phyloP scores from a whole-genome alignment of 257 asterid species.

The Plantago ovata region DNA sequence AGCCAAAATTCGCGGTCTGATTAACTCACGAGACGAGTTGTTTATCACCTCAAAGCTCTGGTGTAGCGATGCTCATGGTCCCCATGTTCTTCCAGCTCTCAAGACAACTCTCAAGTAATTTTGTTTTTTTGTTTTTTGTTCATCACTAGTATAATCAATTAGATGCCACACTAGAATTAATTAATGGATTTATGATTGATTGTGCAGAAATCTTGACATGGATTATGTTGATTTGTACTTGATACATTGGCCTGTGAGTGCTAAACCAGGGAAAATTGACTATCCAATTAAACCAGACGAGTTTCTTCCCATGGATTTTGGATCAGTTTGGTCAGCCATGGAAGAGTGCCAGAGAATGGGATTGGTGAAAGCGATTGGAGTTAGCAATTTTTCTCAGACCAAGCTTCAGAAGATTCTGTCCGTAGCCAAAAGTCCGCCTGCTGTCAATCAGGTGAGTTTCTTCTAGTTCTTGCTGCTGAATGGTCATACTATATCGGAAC shows the following conservation, averaged over 20 bases:
- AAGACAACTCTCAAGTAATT: slow-evolving; percentile 28
- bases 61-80: slow-evolving; percentile 61
- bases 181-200: background rate
- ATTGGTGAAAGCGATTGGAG: slow-evolving; percentile 37
- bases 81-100: slow-evolving; percentile 43
- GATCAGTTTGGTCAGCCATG: slow-evolving; percentile 42
- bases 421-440: slow-evolving; percentile 47
- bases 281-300: slow-evolving; percentile 36
- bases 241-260: slow-evolving; percentile 48
- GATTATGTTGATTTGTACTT: slow-evolving; percentile 40
- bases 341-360: slow-evolving; percentile 40
- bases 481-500: background rate
- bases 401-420: slow-evolving; percentile 30
- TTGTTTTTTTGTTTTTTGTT: too few relatives aligned
- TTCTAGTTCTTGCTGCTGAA: background rate
- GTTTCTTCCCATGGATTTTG: slow-evolving; percentile 28
- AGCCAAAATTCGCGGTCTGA: slow-evolving; percentile 37
- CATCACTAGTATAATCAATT: too few relatives aligned
- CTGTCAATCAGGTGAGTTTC: slow-evolving; percentile 54
- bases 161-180: too few relatives aligned
- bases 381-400: slow-evolving; percentile 41
- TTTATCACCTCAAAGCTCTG: slow-evolving; percentile 61
- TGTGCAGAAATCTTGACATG: slow-evolving; percentile 29
- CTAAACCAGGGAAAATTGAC: slow-evolving; percentile 27
- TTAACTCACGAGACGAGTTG: slow-evolving; percentile 41